These are phyloP conservation scores for Yarrowia galli DNA, from an alignment of 1,139 yeast genomes.

Conservation along the genomic window DNA sequence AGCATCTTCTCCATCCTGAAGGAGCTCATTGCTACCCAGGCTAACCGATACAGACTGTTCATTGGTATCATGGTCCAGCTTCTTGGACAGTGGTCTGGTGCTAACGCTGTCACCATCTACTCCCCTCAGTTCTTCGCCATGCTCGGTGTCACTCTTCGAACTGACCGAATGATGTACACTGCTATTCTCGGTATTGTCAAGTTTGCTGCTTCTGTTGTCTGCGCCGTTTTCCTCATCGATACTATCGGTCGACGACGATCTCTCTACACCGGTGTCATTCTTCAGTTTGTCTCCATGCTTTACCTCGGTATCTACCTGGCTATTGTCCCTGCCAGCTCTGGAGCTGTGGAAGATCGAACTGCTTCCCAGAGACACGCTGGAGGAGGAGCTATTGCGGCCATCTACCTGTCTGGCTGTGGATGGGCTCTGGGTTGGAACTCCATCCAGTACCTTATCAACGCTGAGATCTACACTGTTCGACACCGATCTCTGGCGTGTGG, in stretches of 20 bases:
- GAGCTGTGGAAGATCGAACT: neutral
- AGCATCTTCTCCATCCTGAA: slow-evolving; percentile 69
- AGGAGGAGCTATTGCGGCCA: slow-evolving; percentile 57
- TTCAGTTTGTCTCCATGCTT: slow-evolving; percentile 50
- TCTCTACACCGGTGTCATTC: slow-evolving; percentile 53
- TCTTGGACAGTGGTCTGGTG: slow-evolving; percentile 80
- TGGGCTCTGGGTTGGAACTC: slow-evolving; percentile 72
- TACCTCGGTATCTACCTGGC: slow-evolving; percentile 58
- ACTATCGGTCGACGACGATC: slow-evolving; percentile 58
- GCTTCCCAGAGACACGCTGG: slow-evolving; percentile 43
- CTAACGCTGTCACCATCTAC: slow-evolving; percentile 81
- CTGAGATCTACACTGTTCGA: slow-evolving; percentile 62
- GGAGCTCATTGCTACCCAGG: slow-evolving; percentile 52
- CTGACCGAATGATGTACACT: slow-evolving; percentile 75
- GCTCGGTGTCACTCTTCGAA: slow-evolving; percentile 60
- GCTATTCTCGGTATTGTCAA: slow-evolving; percentile 81
- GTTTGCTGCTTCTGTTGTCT: slow-evolving; percentile 74
- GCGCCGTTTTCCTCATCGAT: slow-evolving; percentile 50
- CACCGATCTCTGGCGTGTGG: slow-evolving; percentile 34
- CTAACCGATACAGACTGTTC: slow-evolving; percentile 66
- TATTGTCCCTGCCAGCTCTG: slow-evolving; percentile 49
- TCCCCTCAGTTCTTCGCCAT: slow-evolving; percentile 80
- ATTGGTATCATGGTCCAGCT: slow-evolving; percentile 72
- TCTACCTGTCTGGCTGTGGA: slow-evolving; percentile 63
- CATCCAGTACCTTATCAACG: slow-evolving; percentile 64